Conservation (phyloP, 108 stramenopile species). For the Cyclotella cryptica region DNA sequence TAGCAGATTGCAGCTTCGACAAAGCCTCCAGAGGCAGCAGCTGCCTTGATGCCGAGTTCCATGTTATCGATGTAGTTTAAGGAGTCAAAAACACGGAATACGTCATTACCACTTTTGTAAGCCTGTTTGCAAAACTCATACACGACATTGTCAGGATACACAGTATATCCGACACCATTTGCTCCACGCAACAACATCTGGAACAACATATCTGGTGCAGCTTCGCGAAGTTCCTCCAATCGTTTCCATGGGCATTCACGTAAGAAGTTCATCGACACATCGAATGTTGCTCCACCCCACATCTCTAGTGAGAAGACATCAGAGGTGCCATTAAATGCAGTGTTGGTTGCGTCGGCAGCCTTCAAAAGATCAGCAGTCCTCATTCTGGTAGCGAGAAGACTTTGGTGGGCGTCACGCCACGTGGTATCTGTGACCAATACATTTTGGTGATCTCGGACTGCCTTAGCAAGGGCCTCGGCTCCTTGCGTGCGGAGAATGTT, state of each 20-base stretch:
- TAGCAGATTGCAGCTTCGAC: conserved; percentile 84
- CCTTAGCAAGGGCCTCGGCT: conserved; percentile 88
- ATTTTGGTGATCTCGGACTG: conserved; percentile 86
- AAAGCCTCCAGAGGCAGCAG: conserved; percentile 75
- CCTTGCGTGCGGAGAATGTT: conserved; percentile 78
- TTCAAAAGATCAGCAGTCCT: conserved; percentile 91
- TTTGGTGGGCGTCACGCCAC: conserved; percentile 98
- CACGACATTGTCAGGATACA: conserved; percentile 89
- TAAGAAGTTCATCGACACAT: conserved; percentile 83
- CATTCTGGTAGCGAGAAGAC: conserved; percentile 93
- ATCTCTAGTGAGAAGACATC: conserved; percentile 65
- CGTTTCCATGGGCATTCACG: conserved; percentile 87
- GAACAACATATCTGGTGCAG: conserved; percentile 79
- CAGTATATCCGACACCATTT: conserved; percentile 89
- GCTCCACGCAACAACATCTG: conserved; percentile 89
- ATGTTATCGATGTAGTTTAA: conserved; percentile 88
- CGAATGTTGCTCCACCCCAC: conserved; percentile 92
- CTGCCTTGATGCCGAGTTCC: conserved; percentile 84
- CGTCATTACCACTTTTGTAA: conserved; percentile 77
- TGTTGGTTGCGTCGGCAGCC: conserved; percentile 86
- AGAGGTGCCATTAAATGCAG: conserved; percentile 50
- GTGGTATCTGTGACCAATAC: conserved; percentile 96
- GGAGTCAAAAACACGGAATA: conserved; percentile 89
- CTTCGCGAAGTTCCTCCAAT: conserved; percentile 50
- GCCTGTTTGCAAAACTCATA: conserved; percentile 82